These are phyloP conservation scores for Lactarius evosmus DNA, from an alignment of 768 basidiomycete genomes.

Conservation along the genomic window DNA sequence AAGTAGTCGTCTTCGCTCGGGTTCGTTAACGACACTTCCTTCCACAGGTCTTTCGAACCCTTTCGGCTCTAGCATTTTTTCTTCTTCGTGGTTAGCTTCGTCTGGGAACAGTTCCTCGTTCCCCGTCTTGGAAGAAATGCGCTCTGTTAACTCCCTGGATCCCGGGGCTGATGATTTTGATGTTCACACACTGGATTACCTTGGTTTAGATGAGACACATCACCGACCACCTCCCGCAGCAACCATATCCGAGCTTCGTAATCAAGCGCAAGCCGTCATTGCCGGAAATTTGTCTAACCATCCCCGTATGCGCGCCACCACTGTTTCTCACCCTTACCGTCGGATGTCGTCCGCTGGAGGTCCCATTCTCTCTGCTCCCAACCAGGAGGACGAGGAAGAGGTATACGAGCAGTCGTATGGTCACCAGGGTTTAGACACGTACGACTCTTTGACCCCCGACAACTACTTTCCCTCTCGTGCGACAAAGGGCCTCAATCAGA, in stretches of 20 bases:
- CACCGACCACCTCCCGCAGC: slow-evolving; percentile 77
- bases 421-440: slow-evolving; percentile 59
- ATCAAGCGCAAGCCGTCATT: slow-evolving; percentile 87
- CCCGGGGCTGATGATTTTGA: slow-evolving; percentile 84
- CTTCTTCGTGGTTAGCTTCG: slow-evolving; percentile 81
- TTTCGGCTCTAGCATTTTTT: slow-evolving; percentile 86
- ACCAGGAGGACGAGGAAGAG: slow-evolving; percentile 70
- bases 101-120: slow-evolving; percentile 54
- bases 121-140: slow-evolving; percentile 72
- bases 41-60: slow-evolving; percentile 70
- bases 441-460: slow-evolving; percentile 56
- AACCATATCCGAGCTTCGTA: slow-evolving; percentile 84
- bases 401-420: slow-evolving; percentile 60
- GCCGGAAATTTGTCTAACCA: slow-evolving; percentile 78
- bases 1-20: slow-evolving; percentile 85
- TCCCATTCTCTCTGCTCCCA: slow-evolving; percentile 61
- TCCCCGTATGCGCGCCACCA: slow-evolving; percentile 80
- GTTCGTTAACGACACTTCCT: slow-evolving; percentile 84
- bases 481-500: slow-evolving; percentile 18
- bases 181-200: slow-evolving; percentile 93
- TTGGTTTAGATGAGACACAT: slow-evolving; percentile 80
- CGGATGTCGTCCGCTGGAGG: slow-evolving; percentile 54
- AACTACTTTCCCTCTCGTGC: slow-evolving; percentile 51
- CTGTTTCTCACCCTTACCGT: slow-evolving; percentile 91
- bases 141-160: slow-evolving; percentile 75